phyloP scores from a whole-genome alignment of 768 basidiomycete genomes.

The Hygrocybe punicea region DNA sequence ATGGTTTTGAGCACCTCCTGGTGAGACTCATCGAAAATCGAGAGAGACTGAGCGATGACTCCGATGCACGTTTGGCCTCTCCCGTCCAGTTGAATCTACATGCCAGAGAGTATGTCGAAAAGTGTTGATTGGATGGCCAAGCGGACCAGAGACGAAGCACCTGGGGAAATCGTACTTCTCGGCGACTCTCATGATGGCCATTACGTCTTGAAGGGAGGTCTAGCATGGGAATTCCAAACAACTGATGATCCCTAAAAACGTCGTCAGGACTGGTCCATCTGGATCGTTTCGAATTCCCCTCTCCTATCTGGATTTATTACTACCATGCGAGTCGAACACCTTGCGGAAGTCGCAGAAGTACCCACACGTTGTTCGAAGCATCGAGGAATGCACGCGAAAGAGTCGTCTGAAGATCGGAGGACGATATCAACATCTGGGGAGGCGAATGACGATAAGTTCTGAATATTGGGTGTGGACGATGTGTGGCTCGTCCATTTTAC shows the following conservation, averaged over 20 bases:
- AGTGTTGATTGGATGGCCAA: background rate
- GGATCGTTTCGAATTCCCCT: too few species aligned
- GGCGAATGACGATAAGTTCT: too few species aligned
- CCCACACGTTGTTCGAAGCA: conserved; percentile 30
- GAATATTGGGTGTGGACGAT: too few species aligned
- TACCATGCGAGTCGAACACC: too few species aligned
- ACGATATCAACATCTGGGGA: conserved; percentile 35
- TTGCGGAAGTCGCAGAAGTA: conserved; percentile 40
- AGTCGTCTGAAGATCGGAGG: conserved; percentile 42
- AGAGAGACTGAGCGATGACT: conserved; percentile 53
- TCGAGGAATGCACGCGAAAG: conserved; percentile 45
- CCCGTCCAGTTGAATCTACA: conserved; percentile 25
- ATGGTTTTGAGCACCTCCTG: conserved; percentile 46
- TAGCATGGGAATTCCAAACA: background rate
- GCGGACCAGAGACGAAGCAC: background rate
- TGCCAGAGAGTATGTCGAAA: background rate
- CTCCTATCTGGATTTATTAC: too few species aligned
- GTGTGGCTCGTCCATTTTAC: too few species aligned
- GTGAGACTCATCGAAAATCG: conserved; percentile 44
- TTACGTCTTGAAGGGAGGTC: background rate
- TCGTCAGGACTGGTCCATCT: conserved; percentile 11
- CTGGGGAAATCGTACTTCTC: background rate
- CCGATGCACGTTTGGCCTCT: conserved; percentile 25
- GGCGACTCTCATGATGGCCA: background rate
- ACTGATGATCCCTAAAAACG: background rate